Evolutionary conservation across 208 protist species (phyloP).

Genomic region (Trypanosoma boissoni): DNA sequence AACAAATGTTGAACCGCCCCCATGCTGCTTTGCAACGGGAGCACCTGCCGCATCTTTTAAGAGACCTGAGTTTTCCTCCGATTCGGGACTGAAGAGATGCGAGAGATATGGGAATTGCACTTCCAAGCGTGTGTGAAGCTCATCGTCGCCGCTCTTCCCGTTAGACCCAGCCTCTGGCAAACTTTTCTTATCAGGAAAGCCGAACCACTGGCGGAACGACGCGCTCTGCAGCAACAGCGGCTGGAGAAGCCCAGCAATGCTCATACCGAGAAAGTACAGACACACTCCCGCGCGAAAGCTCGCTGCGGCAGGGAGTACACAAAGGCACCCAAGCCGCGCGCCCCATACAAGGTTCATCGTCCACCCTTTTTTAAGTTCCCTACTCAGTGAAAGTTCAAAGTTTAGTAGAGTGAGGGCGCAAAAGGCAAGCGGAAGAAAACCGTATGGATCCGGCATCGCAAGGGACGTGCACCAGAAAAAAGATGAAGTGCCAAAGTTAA

Average conservation of each 20-base stretch:
- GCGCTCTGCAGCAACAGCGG: conserved; percentile 59
- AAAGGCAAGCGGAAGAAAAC: conserved; percentile 56
- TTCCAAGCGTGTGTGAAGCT: conserved; percentile 52
- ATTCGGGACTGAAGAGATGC: conserved; percentile 63
- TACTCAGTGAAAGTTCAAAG: conserved; percentile 80
- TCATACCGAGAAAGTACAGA: conserved; percentile 89
- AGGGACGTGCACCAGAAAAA: conserved; percentile 80
- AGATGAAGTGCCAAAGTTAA: conserved; percentile 58
- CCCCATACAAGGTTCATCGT: conserved; percentile 81
- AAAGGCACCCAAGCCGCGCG: conserved; percentile 70
- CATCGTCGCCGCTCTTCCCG: conserved; percentile 31
- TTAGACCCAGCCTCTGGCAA: neutral
- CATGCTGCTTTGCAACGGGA: conserved; percentile 4
- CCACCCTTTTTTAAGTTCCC: conserved; percentile 68
- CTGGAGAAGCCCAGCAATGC: conserved; percentile 71
- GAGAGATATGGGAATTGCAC: conserved; percentile 81
- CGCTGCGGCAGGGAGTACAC: conserved; percentile 49
- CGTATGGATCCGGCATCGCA: conserved; percentile 66
- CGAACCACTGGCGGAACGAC: conserved; percentile 43
- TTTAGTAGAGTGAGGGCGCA: conserved; percentile 74
- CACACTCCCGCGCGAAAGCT: conserved; percentile 74
- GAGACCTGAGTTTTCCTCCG: conserved; percentile 54
- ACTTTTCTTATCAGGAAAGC: conserved; percentile 40
- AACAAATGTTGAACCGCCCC: too few relatives aligned
- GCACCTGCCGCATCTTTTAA: conserved; percentile 25